Base-by-base conservation (phyloP, 257 asterid species). In the Verbena officinalis region DNA sequence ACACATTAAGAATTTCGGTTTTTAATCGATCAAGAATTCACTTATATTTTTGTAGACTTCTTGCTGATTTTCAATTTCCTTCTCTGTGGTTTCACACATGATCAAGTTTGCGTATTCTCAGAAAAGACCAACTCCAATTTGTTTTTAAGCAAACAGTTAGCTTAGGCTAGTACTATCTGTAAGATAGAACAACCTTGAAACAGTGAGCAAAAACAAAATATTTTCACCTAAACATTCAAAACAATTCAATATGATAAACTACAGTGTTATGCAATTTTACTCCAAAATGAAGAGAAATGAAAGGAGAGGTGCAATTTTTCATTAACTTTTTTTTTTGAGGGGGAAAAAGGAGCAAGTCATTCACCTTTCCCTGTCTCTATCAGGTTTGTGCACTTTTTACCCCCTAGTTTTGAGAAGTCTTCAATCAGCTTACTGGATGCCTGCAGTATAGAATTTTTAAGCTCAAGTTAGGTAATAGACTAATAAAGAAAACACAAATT, bases 281-380 rank as follows among this genome's bases (percentile, higher is more conserved):
- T 23, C 31, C 45, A 48, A 60, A 39, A 53, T 38, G 20, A 60
- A 61, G 48, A 49, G 50, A 51, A 38, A 52, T 9, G n/a, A 17
- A 65, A 55, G 46, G 58, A 2, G 33, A 2, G 5, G 33, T 5
- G 2, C 33, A 27, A 27, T 5, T 27, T 27, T 27, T 2, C 5
- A 5, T 27, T n/a, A n/a, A n/a, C n/a, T 27, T 27, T 5, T 27
- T 27, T 2, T 27, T 27, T 27, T 5, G 2, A 27, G 46, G 52
- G 65, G n/a, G 59, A 1, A 21, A 74, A 60, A 62, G 36, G 62
- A 44, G 23, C 19, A 36, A 15, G 7, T 51, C 56, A 55, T 65
- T 71, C 74, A 92, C 98, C 98, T 83, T 78, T 72, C 81, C 83
- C 85, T 33, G 84, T 58, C 77, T 85, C 96, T 33, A 36, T 68